Percentiles rank a stretch among this genome's conserved stretches.
These are phyloP conservation scores for Zygnema cylindricum DNA, from an alignment of 139 green algal genomes.

Conservation along the genomic window DNA sequence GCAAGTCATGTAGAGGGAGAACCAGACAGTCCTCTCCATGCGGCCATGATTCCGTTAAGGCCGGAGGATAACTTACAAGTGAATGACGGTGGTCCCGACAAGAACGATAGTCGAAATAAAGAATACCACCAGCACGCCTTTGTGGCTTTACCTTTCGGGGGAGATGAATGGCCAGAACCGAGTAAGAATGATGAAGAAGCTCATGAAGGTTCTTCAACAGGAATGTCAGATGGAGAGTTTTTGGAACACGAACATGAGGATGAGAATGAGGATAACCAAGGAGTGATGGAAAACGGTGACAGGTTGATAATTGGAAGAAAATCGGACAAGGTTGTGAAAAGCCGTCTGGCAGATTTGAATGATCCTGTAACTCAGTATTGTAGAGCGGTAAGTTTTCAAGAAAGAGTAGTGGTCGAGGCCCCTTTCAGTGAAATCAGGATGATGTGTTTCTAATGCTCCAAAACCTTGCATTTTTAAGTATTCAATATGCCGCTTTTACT, in stretches of 20 bases:
- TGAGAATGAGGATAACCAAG: not conserved
- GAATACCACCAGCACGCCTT: not conserved
- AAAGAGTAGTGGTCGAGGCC: no score
- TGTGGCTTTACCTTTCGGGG: not conserved
- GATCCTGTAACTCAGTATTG: not conserved
- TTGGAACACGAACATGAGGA: no score
- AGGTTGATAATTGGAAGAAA: not conserved
- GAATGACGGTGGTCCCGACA: not conserved
- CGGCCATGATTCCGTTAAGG: not conserved
- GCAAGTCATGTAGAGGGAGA: not conserved
- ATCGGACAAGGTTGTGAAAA: not conserved
- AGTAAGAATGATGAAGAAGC: not conserved
- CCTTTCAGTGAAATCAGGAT: no score
- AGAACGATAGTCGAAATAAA: not conserved
- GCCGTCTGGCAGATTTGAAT: not conserved
- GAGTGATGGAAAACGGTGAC: not conserved
- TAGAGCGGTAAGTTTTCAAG: not conserved
- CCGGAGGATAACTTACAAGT: not conserved
- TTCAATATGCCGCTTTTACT: no score
- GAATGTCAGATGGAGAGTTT: not conserved
- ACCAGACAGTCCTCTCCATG: not conserved
- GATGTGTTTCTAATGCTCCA: no score
- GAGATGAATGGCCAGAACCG: not conserved
- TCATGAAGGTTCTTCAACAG: not conserved
- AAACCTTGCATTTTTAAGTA: no score